Evolutionary conservation across 139 green algal genomes (phyloP).

Genomic region (Yamagishiella unicocca): DNA sequence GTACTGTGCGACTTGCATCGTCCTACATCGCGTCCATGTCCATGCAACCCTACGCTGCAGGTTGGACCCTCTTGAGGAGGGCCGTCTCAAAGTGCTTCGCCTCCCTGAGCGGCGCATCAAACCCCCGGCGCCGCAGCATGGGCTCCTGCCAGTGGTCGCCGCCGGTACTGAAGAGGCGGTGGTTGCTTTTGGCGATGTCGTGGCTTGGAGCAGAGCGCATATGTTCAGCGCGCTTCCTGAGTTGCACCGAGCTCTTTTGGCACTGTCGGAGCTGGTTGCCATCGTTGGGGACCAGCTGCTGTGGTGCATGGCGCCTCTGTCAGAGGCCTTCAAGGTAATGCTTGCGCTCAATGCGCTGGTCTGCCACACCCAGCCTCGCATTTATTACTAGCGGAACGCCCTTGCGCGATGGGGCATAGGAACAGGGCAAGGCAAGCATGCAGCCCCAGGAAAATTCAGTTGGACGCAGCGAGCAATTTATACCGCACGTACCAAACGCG

Average conservation of each 20-base stretch:
- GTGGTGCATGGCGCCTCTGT: constrained; percentile 53
- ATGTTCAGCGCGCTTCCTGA: constrained; percentile 47
- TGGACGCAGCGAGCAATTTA: too few species aligned
- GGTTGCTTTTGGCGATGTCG: constrained; percentile 36
- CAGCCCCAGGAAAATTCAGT: too few species aligned
- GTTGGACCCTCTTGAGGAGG: constrained; percentile 58
- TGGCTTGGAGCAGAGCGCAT: constrained; percentile 44
- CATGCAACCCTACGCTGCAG: too few species aligned
- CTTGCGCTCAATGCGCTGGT: not conserved
- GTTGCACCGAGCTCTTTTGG: constrained; percentile 45
- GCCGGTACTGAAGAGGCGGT: not conserved
- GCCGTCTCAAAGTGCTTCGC: constrained; percentile 54
- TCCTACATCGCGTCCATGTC: too few species aligned
- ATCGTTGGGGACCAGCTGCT: constrained; percentile 55
- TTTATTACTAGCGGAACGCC: too few species aligned
- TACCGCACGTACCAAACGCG: too few species aligned
- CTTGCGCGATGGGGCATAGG: too few species aligned
- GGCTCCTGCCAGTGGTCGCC: constrained; percentile 47
- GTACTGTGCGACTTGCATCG: too few species aligned
- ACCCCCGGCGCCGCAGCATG: constrained; percentile 23
- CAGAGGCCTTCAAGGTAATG: constrained; percentile 46
- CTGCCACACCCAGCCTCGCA: too few species aligned
- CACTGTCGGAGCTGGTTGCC: constrained; percentile 45
- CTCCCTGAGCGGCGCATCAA: constrained; percentile 27
- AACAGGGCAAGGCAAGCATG: too few species aligned